Percentiles rank a stretch among this genome's conserved stretches.
These are phyloP conservation scores for Diversispora eburnea DNA, from an alignment of 192 early-diverging fungal species.

Conservation along the genomic window DNA sequence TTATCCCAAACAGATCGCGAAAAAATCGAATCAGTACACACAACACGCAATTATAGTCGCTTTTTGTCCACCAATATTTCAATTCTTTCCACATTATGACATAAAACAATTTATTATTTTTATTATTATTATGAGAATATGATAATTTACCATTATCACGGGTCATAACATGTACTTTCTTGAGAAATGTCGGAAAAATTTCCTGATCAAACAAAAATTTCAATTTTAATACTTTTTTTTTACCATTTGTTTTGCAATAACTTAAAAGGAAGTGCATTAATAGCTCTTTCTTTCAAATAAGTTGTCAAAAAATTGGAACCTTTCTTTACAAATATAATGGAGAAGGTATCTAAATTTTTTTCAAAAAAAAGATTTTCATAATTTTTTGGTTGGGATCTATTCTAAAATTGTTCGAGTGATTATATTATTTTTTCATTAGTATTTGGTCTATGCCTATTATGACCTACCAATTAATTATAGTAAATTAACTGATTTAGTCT, in stretches of 20 bases:
- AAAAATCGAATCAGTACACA: constrained; percentile 40
- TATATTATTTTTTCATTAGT: too few species aligned
- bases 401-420: constrained; percentile 82
- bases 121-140: background rate
- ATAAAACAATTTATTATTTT: background rate
- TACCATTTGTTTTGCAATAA: constrained; percentile 80
- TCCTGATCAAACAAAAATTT: constrained; percentile 46
- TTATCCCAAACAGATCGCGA: constrained; percentile 36
- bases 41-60: constrained; percentile 61
- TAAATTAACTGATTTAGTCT: too few species aligned
- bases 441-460: too few species aligned
- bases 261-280: constrained; percentile 61
- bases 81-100: constrained; percentile 67
- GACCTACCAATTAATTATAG: too few species aligned
- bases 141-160: constrained; percentile 73
- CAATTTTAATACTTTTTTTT: background rate
- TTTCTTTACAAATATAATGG: constrained; percentile 80
- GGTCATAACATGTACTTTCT: constrained; percentile 87
- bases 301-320: constrained; percentile 68
- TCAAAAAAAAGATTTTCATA: background rate
- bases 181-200: constrained; percentile 66
- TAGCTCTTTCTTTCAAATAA: constrained; percentile 53
- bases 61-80: constrained; percentile 74
- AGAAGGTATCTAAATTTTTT: constrained; percentile 68
- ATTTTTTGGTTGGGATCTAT: constrained; percentile 68